Evolutionary conservation across 805 yeast species (phyloP).

Genomic region (Spencermartinsiella europaea): DNA sequence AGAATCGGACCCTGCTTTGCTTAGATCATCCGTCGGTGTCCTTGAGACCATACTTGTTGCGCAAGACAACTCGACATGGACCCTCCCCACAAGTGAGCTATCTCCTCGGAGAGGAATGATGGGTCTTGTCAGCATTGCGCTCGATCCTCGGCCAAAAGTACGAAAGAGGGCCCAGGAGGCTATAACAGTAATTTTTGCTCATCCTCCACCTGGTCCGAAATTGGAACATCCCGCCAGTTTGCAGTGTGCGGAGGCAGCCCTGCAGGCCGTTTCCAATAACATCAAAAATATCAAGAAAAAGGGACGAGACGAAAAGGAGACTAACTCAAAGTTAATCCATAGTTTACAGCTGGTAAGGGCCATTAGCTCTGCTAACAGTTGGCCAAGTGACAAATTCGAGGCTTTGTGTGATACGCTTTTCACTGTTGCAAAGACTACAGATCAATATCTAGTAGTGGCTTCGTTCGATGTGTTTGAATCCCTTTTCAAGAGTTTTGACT

Average conservation of each 20-base stretch:
- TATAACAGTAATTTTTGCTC: slow-evolving; percentile 53
- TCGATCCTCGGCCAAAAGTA: slow-evolving; percentile 91
- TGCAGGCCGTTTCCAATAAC: slow-evolving; percentile 42
- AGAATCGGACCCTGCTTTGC: slow-evolving; percentile 70
- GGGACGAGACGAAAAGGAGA: slow-evolving; percentile 30
- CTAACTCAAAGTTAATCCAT: slow-evolving; percentile 61
- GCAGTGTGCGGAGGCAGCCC: slow-evolving; percentile 61
- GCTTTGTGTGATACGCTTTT: slow-evolving; percentile 70
- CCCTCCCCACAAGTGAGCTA: slow-evolving; percentile 30
- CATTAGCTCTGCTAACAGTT: slow-evolving; percentile 68
- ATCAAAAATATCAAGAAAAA: slow-evolving; percentile 33
- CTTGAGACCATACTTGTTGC: slow-evolving; percentile 73
- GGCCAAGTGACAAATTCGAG: slow-evolving; percentile 72
- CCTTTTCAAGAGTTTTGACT: slow-evolving; percentile 60
- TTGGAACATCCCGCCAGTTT: slow-evolving; percentile 74
- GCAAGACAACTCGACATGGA: slow-evolving; percentile 80
- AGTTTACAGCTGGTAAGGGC: slow-evolving; percentile 68
- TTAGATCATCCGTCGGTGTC: slow-evolving; percentile 80
- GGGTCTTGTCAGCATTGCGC: slow-evolving; percentile 69
- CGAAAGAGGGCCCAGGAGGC: slow-evolving; percentile 94
- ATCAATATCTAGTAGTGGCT: slow-evolving; percentile 75
- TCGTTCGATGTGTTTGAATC: slow-evolving; percentile 83
- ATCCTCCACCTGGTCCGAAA: slow-evolving; percentile 73
- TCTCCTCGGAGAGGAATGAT: slow-evolving; percentile 79
- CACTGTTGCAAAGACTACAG: slow-evolving; percentile 72